Evolutionary conservation across 2,329 filamentous ascomycete genomes (phyloP).

Genomic region (Pseudocercospora fijiensis): DNA sequence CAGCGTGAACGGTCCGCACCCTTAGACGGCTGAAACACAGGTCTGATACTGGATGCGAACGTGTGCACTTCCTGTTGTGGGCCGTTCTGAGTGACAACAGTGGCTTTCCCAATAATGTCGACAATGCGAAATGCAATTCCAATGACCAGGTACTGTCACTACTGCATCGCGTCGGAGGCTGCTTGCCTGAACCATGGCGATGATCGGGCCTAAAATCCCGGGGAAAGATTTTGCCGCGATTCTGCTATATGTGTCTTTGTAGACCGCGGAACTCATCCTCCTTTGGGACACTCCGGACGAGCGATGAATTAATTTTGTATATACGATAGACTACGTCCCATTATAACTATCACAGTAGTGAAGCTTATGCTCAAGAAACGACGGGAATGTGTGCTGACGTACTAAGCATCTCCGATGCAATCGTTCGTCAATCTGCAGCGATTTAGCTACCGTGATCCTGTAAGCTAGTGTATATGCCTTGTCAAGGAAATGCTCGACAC

Average conservation of each 20-base stretch:
- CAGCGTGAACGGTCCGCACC: not conserved
- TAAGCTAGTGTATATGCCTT: not conserved
- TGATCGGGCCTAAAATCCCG: not conserved
- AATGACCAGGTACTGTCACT: not conserved
- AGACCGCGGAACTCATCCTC: no score
- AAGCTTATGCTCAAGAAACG: no score
- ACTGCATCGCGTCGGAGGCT: not conserved
- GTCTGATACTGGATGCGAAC: no score
- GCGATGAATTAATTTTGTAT: no score
- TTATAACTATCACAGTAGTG: no score
- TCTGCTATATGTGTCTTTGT: not conserved
- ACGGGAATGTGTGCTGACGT: not conserved
- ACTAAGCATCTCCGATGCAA: not conserved
- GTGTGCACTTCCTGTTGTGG: not conserved
- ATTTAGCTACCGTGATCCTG: not conserved
- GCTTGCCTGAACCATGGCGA: not conserved
- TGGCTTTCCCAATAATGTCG: not conserved
- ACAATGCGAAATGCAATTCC: not conserved
- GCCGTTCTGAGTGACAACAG: not conserved
- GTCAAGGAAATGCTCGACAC: not conserved
- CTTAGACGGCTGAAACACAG: not conserved
- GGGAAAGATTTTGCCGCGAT: not conserved
- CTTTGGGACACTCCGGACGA: no score
- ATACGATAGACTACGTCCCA: no score
- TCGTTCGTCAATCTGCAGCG: not conserved